phyloP scores from a whole-genome alignment of 306 rosid species.

The Oxytropis ochrocephala region DNA sequence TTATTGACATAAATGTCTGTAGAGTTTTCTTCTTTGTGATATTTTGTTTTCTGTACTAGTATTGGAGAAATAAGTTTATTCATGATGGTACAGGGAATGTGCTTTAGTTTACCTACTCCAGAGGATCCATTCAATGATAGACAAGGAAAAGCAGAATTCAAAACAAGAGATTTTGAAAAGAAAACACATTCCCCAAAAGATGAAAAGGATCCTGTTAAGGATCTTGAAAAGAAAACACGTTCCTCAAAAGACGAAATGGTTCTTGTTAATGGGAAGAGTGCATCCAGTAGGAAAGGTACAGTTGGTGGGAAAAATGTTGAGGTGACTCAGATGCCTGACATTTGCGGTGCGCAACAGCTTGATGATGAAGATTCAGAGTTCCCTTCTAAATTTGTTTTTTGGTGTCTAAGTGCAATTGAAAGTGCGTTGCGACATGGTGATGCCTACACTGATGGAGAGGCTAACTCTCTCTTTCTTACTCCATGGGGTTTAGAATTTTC shows the following conservation, averaged over 20 bases:
- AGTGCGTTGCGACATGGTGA: constrained; percentile 50
- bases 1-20: not conserved
- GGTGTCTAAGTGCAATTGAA: constrained; percentile 78
- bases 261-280: constrained; percentile 33
- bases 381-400: constrained; percentile 72
- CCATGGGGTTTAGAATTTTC: constrained; percentile 89
- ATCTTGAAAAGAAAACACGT: not conserved
- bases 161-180: constrained; percentile 27
- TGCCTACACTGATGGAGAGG: constrained; percentile 46
- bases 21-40: not conserved
- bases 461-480: constrained; percentile 47
- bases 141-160: constrained; percentile 39
- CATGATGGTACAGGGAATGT: constrained; percentile 68
- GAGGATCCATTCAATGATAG: constrained; percentile 90
- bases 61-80: not conserved
- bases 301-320: constrained; percentile 22
- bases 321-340: constrained; percentile 18
- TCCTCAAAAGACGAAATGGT: constrained; percentile 22
- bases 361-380: constrained; percentile 33
- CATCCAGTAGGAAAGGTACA: constrained; percentile 2
- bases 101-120: constrained; percentile 77
- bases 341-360: constrained; percentile 7
- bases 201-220: not conserved
- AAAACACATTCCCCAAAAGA: constrained; percentile 13
- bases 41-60: not conserved